These are phyloP conservation scores for Zymoseptoria pseudotritici DNA, from an alignment of 2,329 filamentous ascomycete species.

Conservation along the genomic window DNA sequence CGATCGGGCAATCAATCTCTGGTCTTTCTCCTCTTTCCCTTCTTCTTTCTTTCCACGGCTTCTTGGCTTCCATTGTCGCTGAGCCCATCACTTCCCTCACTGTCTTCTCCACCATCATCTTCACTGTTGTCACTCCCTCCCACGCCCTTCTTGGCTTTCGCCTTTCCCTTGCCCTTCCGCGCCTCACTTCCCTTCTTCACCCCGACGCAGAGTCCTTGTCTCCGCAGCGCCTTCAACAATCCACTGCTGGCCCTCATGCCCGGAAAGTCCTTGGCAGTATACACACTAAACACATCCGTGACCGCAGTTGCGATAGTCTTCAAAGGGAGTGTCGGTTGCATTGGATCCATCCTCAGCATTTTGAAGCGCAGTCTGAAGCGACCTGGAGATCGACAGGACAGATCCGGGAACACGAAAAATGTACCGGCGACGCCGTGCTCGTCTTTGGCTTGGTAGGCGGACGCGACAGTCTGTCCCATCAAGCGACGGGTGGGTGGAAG, in stretches of 20 bases:
- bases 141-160: conserved; percentile 19
- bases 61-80: conserved; percentile 12
- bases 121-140: conserved; percentile 13
- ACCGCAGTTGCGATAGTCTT: conserved; percentile 47
- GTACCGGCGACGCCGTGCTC: conserved; percentile 66
- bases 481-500: conserved; percentile 61
- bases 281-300: conserved; percentile 70
- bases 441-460: conserved; percentile 68
- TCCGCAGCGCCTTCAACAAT: conserved; percentile 65
- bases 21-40: conserved; percentile 18
- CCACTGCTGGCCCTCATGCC: conserved; percentile 73
- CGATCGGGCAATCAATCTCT: neutral
- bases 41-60: conserved; percentile 13
- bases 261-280: conserved; percentile 78
- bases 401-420: conserved; percentile 79
- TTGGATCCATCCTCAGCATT: conserved; percentile 61
- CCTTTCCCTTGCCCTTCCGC: conserved; percentile 28
- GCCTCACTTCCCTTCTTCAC: conserved; percentile 77
- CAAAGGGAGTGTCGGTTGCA: conserved; percentile 46
- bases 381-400: conserved; percentile 71
- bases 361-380: conserved; percentile 68
- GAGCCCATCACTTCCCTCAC: conserved; percentile 1
- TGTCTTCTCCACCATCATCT: conserved; percentile 2
- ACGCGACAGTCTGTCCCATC: conserved; percentile 73
- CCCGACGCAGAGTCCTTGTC: conserved; percentile 75